Percentiles rank a stretch among this genome's conserved stretches.
Evolutionary conservation across 1,139 yeast genomes (phyloP).

Genomic region (Blastobotrys indianensis): DNA sequence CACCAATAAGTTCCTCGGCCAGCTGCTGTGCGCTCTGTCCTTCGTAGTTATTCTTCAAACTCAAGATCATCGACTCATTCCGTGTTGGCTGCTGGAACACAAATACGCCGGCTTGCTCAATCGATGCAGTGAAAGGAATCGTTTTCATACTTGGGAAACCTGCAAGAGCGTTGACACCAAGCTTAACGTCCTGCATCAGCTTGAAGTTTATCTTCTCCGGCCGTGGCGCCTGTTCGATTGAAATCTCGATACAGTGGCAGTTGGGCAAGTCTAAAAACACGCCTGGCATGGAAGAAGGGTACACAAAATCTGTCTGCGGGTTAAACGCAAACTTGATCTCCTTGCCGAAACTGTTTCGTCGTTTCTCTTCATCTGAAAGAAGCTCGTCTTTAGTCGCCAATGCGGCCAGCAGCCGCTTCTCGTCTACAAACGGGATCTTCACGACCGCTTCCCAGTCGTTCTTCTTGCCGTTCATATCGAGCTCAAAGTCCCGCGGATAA

Average conservation of each 20-base stretch:
- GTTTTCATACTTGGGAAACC: conserved; percentile 86
- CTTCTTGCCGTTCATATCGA: conserved; percentile 90
- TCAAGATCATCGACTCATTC: conserved; percentile 73
- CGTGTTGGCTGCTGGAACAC: conserved; percentile 84
- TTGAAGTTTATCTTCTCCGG: conserved; percentile 35
- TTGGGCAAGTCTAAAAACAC: conserved; percentile 71
- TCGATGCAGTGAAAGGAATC: conserved; percentile 51
- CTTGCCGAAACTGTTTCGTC: conserved; percentile 68
- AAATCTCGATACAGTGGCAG: conserved; percentile 66
- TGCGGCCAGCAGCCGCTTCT: conserved; percentile 62
- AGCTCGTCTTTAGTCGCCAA: conserved; percentile 56
- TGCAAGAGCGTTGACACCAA: conserved; percentile 67
- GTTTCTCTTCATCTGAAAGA: conserved; percentile 61
- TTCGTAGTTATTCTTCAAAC: conserved; percentile 50
- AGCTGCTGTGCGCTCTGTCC: conserved; percentile 45
- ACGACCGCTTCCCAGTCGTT: conserved; percentile 99
- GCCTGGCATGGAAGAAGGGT: conserved; percentile 74
- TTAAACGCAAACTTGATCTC: conserved; percentile 65
- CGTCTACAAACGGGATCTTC: conserved; percentile 89
- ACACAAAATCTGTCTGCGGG: conserved; percentile 66
- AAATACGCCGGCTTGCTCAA: conserved; percentile 58
- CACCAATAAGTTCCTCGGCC: conserved; percentile 54
- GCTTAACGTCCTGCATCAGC: conserved; percentile 58
- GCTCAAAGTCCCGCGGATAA: conserved; percentile 82
- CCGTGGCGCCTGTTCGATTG: conserved; percentile 43